These are phyloP conservation scores for Cadophora sp. DNA, from an alignment of 2,329 filamentous ascomycete genomes.

Conservation along the genomic window DNA sequence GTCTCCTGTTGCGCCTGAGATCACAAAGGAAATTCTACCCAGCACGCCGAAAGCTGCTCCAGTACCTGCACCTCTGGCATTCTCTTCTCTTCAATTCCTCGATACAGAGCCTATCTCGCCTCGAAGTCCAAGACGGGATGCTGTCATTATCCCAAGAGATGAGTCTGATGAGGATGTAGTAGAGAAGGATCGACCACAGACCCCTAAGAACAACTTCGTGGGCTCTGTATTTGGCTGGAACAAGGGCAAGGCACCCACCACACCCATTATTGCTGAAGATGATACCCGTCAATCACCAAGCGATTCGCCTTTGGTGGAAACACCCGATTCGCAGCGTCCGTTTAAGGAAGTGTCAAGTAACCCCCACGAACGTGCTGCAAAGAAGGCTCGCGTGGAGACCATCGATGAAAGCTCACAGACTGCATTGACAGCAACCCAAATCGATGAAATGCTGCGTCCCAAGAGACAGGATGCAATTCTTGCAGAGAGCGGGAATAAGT, in stretches of 20 bases:
- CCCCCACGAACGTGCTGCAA: slow-evolving; percentile 50
- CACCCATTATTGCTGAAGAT: slow-evolving; percentile 67
- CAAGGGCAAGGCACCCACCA: slow-evolving; percentile 49
- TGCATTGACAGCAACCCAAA: slow-evolving; percentile 78
- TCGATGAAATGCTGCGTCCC: slow-evolving; percentile 75
- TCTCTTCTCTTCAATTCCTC: slow-evolving; percentile 43
- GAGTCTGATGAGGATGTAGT: slow-evolving; percentile 43
- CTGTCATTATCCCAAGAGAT: slow-evolving; percentile 62
- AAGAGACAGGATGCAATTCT: slow-evolving; percentile 48
- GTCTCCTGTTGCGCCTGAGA: slow-evolving; percentile 20
- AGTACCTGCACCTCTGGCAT: slow-evolving; percentile 37
- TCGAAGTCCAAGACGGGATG: slow-evolving; percentile 61
- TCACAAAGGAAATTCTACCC: slow-evolving; percentile 1
- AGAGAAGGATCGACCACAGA: slow-evolving; percentile 47
- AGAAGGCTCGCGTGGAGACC: slow-evolving; percentile 54
- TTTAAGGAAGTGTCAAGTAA: slow-evolving; percentile 71
- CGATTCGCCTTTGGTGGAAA: slow-evolving; percentile 56
- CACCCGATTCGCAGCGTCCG: slow-evolving; percentile 62
- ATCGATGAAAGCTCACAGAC: slow-evolving; percentile 83
- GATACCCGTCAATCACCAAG: slow-evolving; percentile 63
- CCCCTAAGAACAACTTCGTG: slow-evolving; percentile 52
- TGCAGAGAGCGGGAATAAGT: slow-evolving; percentile 36
- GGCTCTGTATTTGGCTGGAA: slow-evolving; percentile 54
- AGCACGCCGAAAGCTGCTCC: slow-evolving; percentile 43
- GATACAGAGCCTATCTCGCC: slow-evolving; percentile 46